Percentiles rank a stretch among this genome's conserved stretches.
Evolutionary conservation across 2,329 filamentous ascomycete species (phyloP).

Genomic region (Trichoderma brevicompactum): DNA sequence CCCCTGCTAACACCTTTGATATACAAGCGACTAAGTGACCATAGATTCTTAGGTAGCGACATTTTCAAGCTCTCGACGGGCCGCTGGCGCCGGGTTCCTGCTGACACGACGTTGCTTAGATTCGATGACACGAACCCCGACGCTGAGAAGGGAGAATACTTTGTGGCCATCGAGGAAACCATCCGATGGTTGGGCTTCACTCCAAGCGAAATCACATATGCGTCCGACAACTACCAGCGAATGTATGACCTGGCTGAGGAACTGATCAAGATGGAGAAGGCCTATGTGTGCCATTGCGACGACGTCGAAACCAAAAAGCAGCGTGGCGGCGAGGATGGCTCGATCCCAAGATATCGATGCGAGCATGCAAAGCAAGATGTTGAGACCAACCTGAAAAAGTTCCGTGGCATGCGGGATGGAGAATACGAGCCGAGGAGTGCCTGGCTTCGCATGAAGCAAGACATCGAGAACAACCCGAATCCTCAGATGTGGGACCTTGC

Average conservation of each 20-base stretch:
- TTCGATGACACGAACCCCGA: slow-evolving; percentile 97
- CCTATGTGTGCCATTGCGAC: slow-evolving; percentile 87
- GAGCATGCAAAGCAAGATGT: slow-evolving; percentile 74
- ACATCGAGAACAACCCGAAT: slow-evolving; percentile 71
- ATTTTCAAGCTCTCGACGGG: neutral
- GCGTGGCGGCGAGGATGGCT: slow-evolving; percentile 74
- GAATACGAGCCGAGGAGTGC: slow-evolving; percentile 86
- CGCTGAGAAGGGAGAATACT: slow-evolving; percentile 88
- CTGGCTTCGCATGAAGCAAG: slow-evolving; percentile 91
- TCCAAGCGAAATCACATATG: slow-evolving; percentile 79
- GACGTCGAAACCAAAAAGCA: slow-evolving; percentile 84
- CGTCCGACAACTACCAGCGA: slow-evolving; percentile 85
- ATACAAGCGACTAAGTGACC: neutral
- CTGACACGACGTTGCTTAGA: slow-evolving; percentile 42
- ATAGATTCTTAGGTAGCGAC: slow-evolving; percentile 16
- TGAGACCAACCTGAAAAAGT: slow-evolving; percentile 79
- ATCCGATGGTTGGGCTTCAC: slow-evolving; percentile 60
- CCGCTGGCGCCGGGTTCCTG: neutral
- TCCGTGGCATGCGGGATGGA: slow-evolving; percentile 87
- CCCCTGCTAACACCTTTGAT: neutral
- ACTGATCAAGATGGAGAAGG: slow-evolving; percentile 70
- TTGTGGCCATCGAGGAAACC: slow-evolving; percentile 85
- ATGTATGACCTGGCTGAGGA: slow-evolving; percentile 89
- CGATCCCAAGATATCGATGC: slow-evolving; percentile 76
- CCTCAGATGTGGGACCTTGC: slow-evolving; percentile 97